These are phyloP conservation scores for Epichloe sp. DNA, from an alignment of 2,329 filamentous ascomycete species.

Conservation along the genomic window DNA sequence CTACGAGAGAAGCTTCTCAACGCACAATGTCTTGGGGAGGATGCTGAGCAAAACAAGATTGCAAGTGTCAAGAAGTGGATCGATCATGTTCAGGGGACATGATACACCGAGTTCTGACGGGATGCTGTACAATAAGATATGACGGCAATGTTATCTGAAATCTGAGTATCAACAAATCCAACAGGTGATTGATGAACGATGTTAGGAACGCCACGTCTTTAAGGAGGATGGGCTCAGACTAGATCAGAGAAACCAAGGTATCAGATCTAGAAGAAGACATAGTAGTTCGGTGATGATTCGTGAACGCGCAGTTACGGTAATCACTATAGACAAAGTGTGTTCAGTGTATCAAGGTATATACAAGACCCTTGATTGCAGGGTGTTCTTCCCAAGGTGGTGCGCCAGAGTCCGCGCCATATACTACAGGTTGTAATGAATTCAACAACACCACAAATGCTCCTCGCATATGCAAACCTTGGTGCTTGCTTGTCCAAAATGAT, in stretches of 20 bases:
- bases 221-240: too few species aligned
- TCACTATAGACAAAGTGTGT: too few species aligned
- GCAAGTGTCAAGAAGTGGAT: not conserved
- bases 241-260: too few species aligned
- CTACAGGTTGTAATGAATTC: not conserved
- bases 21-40: not conserved
- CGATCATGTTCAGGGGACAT: not conserved
- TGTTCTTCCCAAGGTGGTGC: not conserved
- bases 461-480: not conserved
- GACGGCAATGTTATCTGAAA: too few species aligned
- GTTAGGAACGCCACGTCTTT: too few species aligned
- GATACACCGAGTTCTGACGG: too few species aligned
- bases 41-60: not conserved
- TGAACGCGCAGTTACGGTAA: too few species aligned
- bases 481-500: not conserved
- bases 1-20: constrained; percentile 19
- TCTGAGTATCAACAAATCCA: too few species aligned
- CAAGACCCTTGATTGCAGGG: not conserved
- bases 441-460: not conserved
- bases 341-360: not conserved
- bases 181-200: too few species aligned
- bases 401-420: not conserved
- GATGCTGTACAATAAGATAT: too few species aligned
- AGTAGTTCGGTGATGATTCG: too few species aligned
- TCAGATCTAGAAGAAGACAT: too few species aligned